Conservation (phyloP, 2,329 filamentous ascomycete genomes). For the Penicillium expansum region DNA sequence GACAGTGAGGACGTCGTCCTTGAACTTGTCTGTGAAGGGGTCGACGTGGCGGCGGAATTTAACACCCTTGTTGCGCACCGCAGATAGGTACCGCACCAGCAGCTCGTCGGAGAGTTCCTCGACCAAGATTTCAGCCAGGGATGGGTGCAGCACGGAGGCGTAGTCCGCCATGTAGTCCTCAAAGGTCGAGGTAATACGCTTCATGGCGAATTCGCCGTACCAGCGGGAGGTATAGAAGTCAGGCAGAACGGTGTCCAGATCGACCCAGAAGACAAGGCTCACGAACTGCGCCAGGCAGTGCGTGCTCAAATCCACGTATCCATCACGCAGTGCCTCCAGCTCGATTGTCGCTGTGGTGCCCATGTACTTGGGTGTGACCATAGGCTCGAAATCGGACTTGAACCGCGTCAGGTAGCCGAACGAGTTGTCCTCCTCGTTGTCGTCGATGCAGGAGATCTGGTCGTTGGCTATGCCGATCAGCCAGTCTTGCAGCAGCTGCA, state of each 20-base stretch:
- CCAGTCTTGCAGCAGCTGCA: constrained; percentile 80
- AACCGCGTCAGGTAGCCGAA: constrained; percentile 84
- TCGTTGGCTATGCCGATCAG: constrained; percentile 96
- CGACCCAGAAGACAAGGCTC: constrained; percentile 80
- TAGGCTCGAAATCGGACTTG: constrained; percentile 74
- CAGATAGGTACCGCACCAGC: constrained; percentile 76
- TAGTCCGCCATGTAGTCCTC: constrained; percentile 94
- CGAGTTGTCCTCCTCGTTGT: constrained; percentile 71
- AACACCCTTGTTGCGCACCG: constrained; percentile 83
- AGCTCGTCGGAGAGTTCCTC: constrained; percentile 92
- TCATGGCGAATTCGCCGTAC: constrained; percentile 85
- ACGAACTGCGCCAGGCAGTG: constrained; percentile 89
- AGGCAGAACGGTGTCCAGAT: constrained; percentile 78
- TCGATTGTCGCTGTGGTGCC: constrained; percentile 68
- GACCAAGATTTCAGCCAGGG: constrained; percentile 83
- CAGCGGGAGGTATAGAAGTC: constrained; percentile 90
- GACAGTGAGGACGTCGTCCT: constrained; percentile 84
- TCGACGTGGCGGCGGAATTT: constrained; percentile 78
- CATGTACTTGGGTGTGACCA: constrained; percentile 78
- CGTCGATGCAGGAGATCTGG: constrained; percentile 97
- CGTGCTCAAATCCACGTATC: constrained; percentile 91
- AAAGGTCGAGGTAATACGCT: constrained; percentile 90
- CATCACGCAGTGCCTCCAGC: constrained; percentile 73
- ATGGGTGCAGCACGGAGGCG: constrained; percentile 76
- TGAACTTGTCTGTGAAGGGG: constrained; percentile 88